Evolutionary conservation across 108 stramenopile genomes (phyloP), one percentile per base, ranked within the genome.

Genomic region (Discostella stelligeroides): DNA sequence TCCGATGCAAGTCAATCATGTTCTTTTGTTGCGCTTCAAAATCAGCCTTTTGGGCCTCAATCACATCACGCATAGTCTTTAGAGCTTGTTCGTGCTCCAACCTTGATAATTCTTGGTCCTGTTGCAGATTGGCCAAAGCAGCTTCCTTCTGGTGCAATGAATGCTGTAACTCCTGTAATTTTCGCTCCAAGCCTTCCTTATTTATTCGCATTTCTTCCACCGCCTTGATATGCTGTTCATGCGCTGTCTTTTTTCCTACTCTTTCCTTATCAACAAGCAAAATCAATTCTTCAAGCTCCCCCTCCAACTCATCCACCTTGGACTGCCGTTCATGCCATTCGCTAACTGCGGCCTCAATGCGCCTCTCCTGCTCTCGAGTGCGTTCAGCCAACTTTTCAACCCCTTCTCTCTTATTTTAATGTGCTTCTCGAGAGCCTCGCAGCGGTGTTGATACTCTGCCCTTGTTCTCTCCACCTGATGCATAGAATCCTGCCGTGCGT

Each of bases 341-440:
- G 1, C 4, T 17, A 1, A 38, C 55, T 17, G 28, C 55, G n/a
- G 37, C 34, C 55, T 56, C 55, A 30, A 56, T 56, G 29, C 55
- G 55, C 13, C 55, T 13, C 28, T 56, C 55, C 55, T 56, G 55
- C 37, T 56, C 55, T 29, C 55, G 55, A 56, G 28, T 56, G 6
- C 55, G 55, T 17, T 37, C 34, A 0, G 55, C 55, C 55, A 56
- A 56, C 6, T 24, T 38, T 3, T 38, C 55, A 4, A 56, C 55
- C 55, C 55, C 55, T 34, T 56, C 55, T 56, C 55, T 38, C 30
- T 56, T 30, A 56, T 56, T 13, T 56, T 30, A 17, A 56, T n/a
- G 28, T 56, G 55, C 1, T 27, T 48, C 37, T 48, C 25, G 7
- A 66, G 47, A 28, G 17, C 30, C 6, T 12, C 30, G 30, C 39